Percentiles rank a stretch among this genome's conserved stretches.
Conservation (phyloP, 768 basidiomycete species). For the Kwoniella mangroviensis region DNA sequence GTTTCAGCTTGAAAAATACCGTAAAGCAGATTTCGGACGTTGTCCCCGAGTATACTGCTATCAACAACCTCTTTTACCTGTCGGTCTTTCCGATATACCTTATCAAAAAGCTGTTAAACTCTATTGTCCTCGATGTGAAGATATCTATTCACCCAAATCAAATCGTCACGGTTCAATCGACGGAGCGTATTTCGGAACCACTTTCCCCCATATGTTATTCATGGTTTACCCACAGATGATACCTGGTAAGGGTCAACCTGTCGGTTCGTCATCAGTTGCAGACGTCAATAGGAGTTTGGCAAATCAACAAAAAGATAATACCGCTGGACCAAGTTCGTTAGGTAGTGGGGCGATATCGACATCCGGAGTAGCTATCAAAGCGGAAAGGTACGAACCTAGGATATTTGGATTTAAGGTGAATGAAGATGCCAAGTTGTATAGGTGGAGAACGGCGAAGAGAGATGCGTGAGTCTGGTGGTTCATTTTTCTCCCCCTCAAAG, state of each 20-base stretch:
- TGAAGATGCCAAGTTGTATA: slow-evolving; percentile 86
- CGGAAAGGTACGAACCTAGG: slow-evolving; percentile 86
- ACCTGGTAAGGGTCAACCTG: slow-evolving; percentile 69
- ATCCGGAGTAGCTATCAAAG: slow-evolving; percentile 79
- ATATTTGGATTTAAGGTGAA: slow-evolving; percentile 97
- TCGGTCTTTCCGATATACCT: slow-evolving; percentile 94
- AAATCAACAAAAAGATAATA: slow-evolving; percentile 10
- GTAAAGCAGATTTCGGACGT: slow-evolving; percentile 95
- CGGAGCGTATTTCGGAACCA: slow-evolving; percentile 97
- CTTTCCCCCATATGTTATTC: slow-evolving; percentile 94
- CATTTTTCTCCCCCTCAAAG: too few relatives aligned
- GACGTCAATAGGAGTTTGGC: slow-evolving; percentile 29
- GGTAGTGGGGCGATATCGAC: slow-evolving; percentile 71
- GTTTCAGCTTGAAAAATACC: slow-evolving; percentile 83
- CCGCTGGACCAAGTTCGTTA: slow-evolving; percentile 59
- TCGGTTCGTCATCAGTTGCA: slow-evolving; percentile 35
- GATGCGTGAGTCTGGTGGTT: slow-evolving; percentile 68
- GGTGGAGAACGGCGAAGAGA: slow-evolving; percentile 93
- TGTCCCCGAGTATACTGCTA: slow-evolving; percentile 97
- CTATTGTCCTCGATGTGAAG: slow-evolving; percentile 97
- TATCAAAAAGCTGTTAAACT: slow-evolving; percentile 99
- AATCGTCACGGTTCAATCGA: slow-evolving; percentile 97
- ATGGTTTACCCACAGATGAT: slow-evolving; percentile 95
- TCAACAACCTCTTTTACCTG: slow-evolving; percentile 90
- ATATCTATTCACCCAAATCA: slow-evolving; percentile 96